These are phyloP conservation scores for Paspalum notatum DNA, from an alignment of 176 grass and related monocot genomes.

Conservation along the genomic window DNA sequence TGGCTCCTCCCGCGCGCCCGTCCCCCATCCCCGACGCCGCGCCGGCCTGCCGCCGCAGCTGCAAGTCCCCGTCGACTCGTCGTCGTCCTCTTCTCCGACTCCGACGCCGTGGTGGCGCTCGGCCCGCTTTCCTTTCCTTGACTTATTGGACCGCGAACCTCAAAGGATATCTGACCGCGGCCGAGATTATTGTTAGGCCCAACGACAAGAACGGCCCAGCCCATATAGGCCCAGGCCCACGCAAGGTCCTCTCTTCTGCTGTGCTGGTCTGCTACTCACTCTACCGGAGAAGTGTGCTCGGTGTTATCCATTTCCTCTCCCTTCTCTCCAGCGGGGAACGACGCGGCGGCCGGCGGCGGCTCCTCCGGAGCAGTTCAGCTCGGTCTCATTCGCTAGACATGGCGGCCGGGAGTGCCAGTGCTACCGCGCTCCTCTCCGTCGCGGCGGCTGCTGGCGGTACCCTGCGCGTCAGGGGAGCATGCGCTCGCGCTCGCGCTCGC, in stretches of 20 bases:
- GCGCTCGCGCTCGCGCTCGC: constrained; percentile 32
- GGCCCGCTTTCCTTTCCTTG: constrained; percentile 9
- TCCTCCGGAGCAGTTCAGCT: background rate
- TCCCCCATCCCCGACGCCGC: constrained; percentile 68
- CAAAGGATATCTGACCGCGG: background rate
- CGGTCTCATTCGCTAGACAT: constrained; percentile 3
- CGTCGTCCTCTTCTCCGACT: constrained; percentile 24
- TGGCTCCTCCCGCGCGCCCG: constrained; percentile 60
- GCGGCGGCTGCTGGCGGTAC: background rate
- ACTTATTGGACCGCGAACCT: background rate
- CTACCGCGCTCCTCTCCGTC: constrained; percentile 40
- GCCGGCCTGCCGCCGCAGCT: constrained; percentile 14
- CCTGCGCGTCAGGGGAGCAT: constrained; percentile 44
- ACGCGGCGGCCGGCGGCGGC: constrained; percentile 30
- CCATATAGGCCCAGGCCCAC: background rate
- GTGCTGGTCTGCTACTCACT: too few species aligned
- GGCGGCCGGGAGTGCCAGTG: constrained; percentile 28
- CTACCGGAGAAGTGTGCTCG: background rate
- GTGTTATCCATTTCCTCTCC: constrained; percentile 42
- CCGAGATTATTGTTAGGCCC: background rate
- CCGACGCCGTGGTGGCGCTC: constrained; percentile 9
- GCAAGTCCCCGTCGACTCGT: background rate
- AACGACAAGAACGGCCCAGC: background rate
- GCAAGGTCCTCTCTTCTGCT: constrained; percentile 1
- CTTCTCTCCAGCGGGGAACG: background rate